phyloP scores from a whole-genome alignment of 768 basidiomycete species.

The Boletus insuetus region DNA sequence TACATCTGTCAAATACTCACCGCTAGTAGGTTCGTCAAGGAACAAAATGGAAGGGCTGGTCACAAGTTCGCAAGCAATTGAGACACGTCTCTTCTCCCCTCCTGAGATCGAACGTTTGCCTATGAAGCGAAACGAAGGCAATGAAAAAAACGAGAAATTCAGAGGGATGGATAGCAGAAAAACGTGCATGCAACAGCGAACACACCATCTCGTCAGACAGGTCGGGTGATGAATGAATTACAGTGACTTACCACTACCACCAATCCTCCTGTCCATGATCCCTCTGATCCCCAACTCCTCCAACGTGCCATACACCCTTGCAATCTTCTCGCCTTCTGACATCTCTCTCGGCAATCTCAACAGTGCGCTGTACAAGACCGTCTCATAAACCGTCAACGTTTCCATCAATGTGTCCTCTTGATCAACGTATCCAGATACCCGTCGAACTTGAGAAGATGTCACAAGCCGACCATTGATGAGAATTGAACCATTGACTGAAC shows the following conservation, averaged over 20 bases:
- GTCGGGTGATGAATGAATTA: neutral
- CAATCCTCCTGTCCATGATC: slow-evolving; percentile 88
- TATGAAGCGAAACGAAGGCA: slow-evolving; percentile 24
- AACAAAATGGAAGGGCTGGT: slow-evolving; percentile 96
- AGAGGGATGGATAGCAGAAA: neutral
- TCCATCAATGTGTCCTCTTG: slow-evolving; percentile 98
- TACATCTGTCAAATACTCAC: slow-evolving; percentile 40
- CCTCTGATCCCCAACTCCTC: slow-evolving; percentile 91
- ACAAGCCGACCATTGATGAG: slow-evolving; percentile 86
- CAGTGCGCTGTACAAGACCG: slow-evolving; percentile 89
- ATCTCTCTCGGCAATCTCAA: slow-evolving; percentile 90
- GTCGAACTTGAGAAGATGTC: slow-evolving; percentile 69
- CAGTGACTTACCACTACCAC: slow-evolving; percentile 69
- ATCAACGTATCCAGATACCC: slow-evolving; percentile 92
- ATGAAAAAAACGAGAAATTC: neutral
- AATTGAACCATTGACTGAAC: slow-evolving; percentile 65
- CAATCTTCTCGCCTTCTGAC: slow-evolving; percentile 94
- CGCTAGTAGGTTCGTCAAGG: slow-evolving; percentile 96
- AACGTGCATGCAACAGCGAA: neutral
- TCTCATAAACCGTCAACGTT: slow-evolving; percentile 97
- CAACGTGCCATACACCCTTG: slow-evolving; percentile 92
- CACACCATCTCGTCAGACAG: neutral
- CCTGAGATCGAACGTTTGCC: slow-evolving; percentile 91
- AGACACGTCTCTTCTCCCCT: slow-evolving; percentile 95
- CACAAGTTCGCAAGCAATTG: slow-evolving; percentile 97